These are phyloP conservation scores for Cercospora berteroae DNA, from an alignment of 2,329 filamentous ascomycete species.

Conservation along the genomic window DNA sequence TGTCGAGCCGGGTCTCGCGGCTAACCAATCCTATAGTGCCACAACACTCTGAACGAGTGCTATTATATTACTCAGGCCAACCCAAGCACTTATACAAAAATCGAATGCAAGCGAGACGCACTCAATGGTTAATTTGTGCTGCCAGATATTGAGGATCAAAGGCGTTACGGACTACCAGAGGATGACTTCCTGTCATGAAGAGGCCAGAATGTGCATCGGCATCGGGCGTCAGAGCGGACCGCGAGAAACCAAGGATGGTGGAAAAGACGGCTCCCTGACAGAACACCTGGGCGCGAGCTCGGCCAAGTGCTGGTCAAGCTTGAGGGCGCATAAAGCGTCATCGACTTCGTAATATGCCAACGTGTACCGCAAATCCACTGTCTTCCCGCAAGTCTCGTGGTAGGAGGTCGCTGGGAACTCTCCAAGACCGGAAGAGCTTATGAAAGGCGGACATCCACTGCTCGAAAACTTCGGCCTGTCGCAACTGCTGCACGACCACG, in stretches of 20 bases:
- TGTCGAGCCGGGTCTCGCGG: background rate
- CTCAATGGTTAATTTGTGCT: background rate
- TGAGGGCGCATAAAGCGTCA: background rate
- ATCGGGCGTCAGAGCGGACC: background rate
- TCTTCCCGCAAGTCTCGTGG: slow-evolving; percentile 58
- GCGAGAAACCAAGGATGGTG: background rate
- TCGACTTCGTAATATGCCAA: slow-evolving; percentile 58
- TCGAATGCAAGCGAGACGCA: slow-evolving; percentile 9
- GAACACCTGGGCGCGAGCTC: background rate
- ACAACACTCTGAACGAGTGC: slow-evolving; percentile 12
- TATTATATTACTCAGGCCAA: slow-evolving; percentile 9
- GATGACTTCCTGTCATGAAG: background rate
- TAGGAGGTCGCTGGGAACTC: slow-evolving; percentile 64
- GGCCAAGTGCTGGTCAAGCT: background rate
- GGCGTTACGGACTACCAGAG: background rate
- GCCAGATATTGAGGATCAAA: background rate
- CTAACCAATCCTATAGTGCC: background rate
- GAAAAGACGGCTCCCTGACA: background rate
- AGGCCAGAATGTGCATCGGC: background rate
- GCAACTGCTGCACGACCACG: slow-evolving; percentile 83
- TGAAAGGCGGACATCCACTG: slow-evolving; percentile 72
- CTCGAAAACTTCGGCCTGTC: slow-evolving; percentile 81
- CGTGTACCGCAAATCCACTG: slow-evolving; percentile 78
- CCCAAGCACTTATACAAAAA: slow-evolving; percentile 8
- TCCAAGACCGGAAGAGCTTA: slow-evolving; percentile 69